phyloP scores from a whole-genome alignment of 1,284 basidiomycete genomes.

The Trametes polyzona region DNA sequence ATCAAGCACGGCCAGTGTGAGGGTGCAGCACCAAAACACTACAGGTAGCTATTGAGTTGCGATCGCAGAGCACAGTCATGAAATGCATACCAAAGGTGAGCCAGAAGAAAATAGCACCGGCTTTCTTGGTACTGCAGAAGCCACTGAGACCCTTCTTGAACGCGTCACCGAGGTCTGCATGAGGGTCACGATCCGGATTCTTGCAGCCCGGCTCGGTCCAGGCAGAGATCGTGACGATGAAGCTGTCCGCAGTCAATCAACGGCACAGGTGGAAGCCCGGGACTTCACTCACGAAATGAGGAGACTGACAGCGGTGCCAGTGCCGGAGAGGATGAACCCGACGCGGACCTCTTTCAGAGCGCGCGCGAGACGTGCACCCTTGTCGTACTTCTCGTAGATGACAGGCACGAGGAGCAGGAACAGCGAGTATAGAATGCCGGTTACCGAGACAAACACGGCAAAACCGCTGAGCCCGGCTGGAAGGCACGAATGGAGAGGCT shows the following conservation, averaged over 20 bases:
- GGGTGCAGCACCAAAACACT: slow-evolving; percentile 72
- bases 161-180: slow-evolving; percentile 66
- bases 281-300: slow-evolving; percentile 66
- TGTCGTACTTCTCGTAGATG: slow-evolving; percentile 86
- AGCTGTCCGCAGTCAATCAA: slow-evolving; percentile 45
- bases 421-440: slow-evolving; percentile 70
- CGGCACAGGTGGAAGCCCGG: background rate
- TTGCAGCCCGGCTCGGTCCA: slow-evolving; percentile 88
- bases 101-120: slow-evolving; percentile 88
- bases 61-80: slow-evolving; percentile 17
- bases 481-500: slow-evolving; percentile 10
- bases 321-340: slow-evolving; percentile 75
- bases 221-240: slow-evolving; percentile 73
- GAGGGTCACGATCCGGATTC: slow-evolving; percentile 60
- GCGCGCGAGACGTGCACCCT: slow-evolving; percentile 72
- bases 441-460: slow-evolving; percentile 77
- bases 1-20: slow-evolving; percentile 64
- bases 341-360: slow-evolving; percentile 82
- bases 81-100: slow-evolving; percentile 70
- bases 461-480: slow-evolving; percentile 85
- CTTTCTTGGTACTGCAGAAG: slow-evolving; percentile 91
- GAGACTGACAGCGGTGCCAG: slow-evolving; percentile 66
- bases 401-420: slow-evolving; percentile 81
- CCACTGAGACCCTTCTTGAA: slow-evolving; percentile 72
- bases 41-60: background rate